Evolutionary conservation across 1,284 basidiomycete genomes (phyloP).

Genomic region (Jaminaea rosea): DNA sequence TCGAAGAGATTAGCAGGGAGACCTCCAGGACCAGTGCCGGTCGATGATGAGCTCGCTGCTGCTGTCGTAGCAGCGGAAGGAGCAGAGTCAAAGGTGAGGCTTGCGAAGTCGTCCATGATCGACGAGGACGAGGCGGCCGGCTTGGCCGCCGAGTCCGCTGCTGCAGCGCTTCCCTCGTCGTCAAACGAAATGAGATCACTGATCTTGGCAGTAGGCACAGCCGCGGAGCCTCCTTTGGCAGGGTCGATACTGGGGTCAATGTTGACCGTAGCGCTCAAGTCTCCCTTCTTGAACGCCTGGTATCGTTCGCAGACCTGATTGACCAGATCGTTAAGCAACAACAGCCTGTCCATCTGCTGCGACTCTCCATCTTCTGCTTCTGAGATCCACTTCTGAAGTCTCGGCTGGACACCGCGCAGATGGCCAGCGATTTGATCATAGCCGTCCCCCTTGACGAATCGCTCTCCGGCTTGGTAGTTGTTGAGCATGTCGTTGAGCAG

Average conservation of each 20-base stretch:
- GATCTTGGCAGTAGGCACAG: constrained; percentile 40
- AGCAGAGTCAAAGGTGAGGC: constrained; percentile 28
- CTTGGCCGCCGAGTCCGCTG: not conserved
- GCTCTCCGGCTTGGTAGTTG: constrained; percentile 67
- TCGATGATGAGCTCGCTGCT: not conserved
- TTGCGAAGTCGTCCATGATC: constrained; percentile 37
- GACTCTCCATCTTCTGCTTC: constrained; percentile 72
- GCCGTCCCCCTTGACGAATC: constrained; percentile 64
- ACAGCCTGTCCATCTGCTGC: constrained; percentile 74
- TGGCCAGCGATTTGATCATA: constrained; percentile 92
- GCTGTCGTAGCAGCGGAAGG: not conserved
- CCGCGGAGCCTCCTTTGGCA: constrained; percentile 29
- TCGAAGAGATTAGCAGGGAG: constrained; percentile 18
- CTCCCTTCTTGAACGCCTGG: constrained; percentile 81
- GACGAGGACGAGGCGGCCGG: not conserved
- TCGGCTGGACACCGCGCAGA: constrained; percentile 74
- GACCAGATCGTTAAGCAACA: constrained; percentile 95
- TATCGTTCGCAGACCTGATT: constrained; percentile 83
- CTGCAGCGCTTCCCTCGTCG: constrained; percentile 16
- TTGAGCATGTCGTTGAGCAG: constrained; percentile 93
- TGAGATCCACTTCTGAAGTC: constrained; percentile 96
- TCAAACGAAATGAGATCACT: constrained; percentile 43
- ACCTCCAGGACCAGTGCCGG: constrained; percentile 2
- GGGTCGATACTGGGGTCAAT: constrained; percentile 48
- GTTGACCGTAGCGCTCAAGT: constrained; percentile 62